These are phyloP conservation scores for Coemansia interrupta DNA, from an alignment of 192 early-diverging fungal species.

Conservation along the genomic window DNA sequence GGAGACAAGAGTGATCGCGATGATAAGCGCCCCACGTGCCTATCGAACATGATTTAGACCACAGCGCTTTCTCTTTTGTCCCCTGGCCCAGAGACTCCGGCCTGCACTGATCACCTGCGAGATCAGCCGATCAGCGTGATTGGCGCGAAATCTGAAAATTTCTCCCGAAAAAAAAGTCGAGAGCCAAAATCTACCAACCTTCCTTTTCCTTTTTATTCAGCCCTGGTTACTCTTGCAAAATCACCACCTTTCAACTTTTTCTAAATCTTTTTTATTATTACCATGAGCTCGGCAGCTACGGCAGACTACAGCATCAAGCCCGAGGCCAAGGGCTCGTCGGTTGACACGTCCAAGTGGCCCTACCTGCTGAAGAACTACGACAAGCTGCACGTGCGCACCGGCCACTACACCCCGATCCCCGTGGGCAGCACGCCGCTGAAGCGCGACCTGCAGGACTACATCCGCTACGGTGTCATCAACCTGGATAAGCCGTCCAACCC, in stretches of 20 bases:
- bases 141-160: not conserved
- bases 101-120: not conserved
- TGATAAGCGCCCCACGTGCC: no score
- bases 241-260: not conserved
- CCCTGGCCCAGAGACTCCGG: not conserved
- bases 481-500: constrained; percentile 99
- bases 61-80: no score
- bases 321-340: constrained; percentile 63
- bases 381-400: constrained; percentile 94
- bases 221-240: not conserved
- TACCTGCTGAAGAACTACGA: constrained; percentile 97
- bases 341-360: constrained; percentile 95
- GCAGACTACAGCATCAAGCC: constrained; percentile 77
- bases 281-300: constrained; percentile 17
- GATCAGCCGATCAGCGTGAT: not conserved
- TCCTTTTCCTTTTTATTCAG: constrained; percentile 1
- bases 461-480: constrained; percentile 98
- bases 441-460: constrained; percentile 84
- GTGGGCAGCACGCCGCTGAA: constrained; percentile 91
- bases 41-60: no score
- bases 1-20: not conserved
- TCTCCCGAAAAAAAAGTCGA: not conserved
- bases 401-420: constrained; percentile 97
- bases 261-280: constrained; percentile 5
- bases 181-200: not conserved